Evolutionary conservation across 768 basidiomycete genomes (phyloP), one percentile per base, ranked within the genome.

Genomic region (Auricularia heimuer): DNA sequence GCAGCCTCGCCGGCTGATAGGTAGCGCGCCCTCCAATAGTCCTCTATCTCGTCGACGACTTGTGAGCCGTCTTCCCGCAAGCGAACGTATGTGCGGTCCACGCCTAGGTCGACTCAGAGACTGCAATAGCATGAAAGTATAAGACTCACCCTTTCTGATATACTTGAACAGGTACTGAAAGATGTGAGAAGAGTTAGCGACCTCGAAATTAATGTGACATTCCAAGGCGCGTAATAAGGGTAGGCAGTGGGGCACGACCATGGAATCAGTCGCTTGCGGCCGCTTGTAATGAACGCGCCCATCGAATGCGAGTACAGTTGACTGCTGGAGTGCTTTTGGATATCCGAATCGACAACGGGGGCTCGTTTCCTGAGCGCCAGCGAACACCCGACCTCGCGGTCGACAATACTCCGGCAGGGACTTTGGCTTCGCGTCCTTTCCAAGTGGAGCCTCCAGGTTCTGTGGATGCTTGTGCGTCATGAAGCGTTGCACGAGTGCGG

Each of bases 161-260:
- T 77, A 79, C 60, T 79, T 78, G 72, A 76, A 78, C 0, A 77
- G 65, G 63, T 79, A 79, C 56, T 75, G 74, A 62, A 79, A 78
- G 0, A 78, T 29, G 24, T 29, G 24, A 29, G 24, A 29, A 29
- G 24, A 29, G 24, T 29, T 29, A 29, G 24, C 24, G 10, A 72
- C 69, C 36, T 78, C 76, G 47, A 78, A 70, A 62, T 78, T 77
- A 47, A 79, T 74, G 64, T 79, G 77, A 47, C 76, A 78, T 3
- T 73, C 29, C 34, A 75, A 73, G 61, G 69, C 68, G 2, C 66
- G 64, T 0, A 78, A 61, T 0, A 76, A 63, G 0, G 68, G 54
- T 3, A 69, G 68, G 45, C 68, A 72, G 47, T 77, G 69, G 0
- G 75, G 72, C 0, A 78, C 76, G 12, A 77, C 71, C 67, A 68